These are phyloP conservation scores for Clarireedia monteithiana DNA, from an alignment of 2,329 filamentous ascomycete species.

Conservation along the genomic window DNA sequence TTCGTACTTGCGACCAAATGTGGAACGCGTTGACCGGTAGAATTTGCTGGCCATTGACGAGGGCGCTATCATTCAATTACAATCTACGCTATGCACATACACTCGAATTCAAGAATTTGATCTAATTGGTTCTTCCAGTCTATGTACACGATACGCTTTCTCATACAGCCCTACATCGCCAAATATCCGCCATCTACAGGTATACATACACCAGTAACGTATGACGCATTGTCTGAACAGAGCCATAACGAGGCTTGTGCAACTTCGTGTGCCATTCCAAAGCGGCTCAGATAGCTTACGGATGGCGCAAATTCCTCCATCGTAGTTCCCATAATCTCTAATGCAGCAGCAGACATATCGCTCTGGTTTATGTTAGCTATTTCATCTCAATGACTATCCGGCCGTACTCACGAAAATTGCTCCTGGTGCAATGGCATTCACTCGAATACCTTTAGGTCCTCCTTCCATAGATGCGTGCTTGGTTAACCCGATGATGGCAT, in stretches of 20 bases:
- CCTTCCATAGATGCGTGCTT: slow-evolving; percentile 32
- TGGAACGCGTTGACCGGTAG: no score
- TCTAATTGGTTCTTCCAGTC: no score
- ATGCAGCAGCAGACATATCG: slow-evolving; percentile 33
- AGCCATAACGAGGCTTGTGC: slow-evolving; percentile 29
- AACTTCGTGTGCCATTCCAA: slow-evolving; percentile 6
- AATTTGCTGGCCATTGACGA: no score
- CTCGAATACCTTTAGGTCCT: slow-evolving; percentile 29
- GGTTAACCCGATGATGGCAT: slow-evolving; percentile 36
- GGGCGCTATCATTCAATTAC: no score
- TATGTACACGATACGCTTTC: not conserved
- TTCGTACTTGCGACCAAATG: no score
- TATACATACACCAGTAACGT: slow-evolving; percentile 23
- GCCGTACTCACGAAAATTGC: slow-evolving; percentile 25
- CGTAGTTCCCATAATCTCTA: slow-evolving; percentile 37
- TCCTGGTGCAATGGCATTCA: slow-evolving; percentile 32
- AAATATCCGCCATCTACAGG: slow-evolving; percentile 24
- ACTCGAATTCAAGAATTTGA: not conserved
- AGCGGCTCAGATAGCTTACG: slow-evolving; percentile 1
- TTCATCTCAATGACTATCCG: slow-evolving; percentile 38
- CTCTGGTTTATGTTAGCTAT: slow-evolving; percentile 16
- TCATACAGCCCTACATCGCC: not conserved
- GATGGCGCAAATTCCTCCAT: slow-evolving; percentile 35
- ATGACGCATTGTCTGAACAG: slow-evolving; percentile 27
- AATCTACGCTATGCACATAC: no score